Conservation (phyloP, 371 early-diverging fungal species). For the Capillidium heterosporum region DNA sequence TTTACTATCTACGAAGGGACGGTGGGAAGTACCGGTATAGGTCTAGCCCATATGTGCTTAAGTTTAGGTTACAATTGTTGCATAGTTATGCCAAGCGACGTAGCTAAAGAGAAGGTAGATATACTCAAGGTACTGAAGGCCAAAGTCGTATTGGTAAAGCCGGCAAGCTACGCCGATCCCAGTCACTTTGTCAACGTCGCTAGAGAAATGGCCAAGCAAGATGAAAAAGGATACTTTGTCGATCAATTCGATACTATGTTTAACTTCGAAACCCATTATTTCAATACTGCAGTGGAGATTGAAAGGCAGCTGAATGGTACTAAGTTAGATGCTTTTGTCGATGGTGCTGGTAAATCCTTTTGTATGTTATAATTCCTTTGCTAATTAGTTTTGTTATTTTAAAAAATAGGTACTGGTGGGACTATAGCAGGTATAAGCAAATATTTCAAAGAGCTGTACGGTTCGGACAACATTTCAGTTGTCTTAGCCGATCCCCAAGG, state of each 20-base stretch:
- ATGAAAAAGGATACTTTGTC: slow-evolving; percentile 54
- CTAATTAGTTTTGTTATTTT: background rate
- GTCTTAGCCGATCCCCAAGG: slow-evolving; percentile 87
- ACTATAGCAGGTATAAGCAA: slow-evolving; percentile 75
- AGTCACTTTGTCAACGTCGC: slow-evolving; percentile 85
- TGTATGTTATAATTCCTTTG: background rate
- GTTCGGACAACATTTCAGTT: slow-evolving; percentile 35
- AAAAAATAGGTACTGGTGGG: slow-evolving; percentile 65
- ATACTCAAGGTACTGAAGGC: slow-evolving; percentile 72
- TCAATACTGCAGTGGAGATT: slow-evolving; percentile 82
- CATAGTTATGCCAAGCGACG: slow-evolving; percentile 93
- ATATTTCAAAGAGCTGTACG: slow-evolving; percentile 55
- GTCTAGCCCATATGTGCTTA: slow-evolving; percentile 60
- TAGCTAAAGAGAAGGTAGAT: slow-evolving; percentile 74
- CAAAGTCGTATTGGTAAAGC: slow-evolving; percentile 76
- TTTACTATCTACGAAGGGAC: slow-evolving; percentile 89
- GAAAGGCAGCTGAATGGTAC: slow-evolving; percentile 44
- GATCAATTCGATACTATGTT: slow-evolving; percentile 89
- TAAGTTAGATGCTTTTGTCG: slow-evolving; percentile 62
- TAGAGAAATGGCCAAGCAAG: slow-evolving; percentile 45
- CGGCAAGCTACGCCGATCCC: slow-evolving; percentile 80
- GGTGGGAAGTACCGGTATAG: slow-evolving; percentile 73
- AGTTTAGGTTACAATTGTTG: slow-evolving; percentile 77
- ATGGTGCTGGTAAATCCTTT: slow-evolving; percentile 40
- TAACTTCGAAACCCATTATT: slow-evolving; percentile 63